Evolutionary conservation across 2,329 filamentous ascomycete species (phyloP), one percentile per base, ranked within the genome.

Genomic region (Pseudovirgaria hyperparasitica): DNA sequence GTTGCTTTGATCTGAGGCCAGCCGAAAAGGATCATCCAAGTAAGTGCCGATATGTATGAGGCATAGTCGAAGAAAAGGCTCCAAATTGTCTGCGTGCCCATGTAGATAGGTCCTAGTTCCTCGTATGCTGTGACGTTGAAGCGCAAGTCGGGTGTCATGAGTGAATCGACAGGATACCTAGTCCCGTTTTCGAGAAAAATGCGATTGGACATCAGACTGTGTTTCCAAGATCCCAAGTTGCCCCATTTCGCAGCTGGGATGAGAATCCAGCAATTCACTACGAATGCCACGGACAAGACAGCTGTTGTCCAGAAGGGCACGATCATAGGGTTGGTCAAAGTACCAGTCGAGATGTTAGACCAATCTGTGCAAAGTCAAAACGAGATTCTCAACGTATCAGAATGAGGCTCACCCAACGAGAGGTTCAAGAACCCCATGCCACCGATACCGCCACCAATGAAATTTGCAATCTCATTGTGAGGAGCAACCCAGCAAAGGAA

Each of bases 401-500:
- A n/a, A n/a, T n/a, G n/a, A n/a, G n/a, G n/a, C n/a, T n/a, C n/a
- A n/a, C n/a, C 65, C 11, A 75, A 49, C 2, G 63, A 65, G 2
- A 74, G 49, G 31, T 74, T 75, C 19, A 75, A 46, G 32, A 74
- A 63, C 0, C 68, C 70, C 65, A 74, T 72, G 5, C 70, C 70
- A 4, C 70, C 70, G n/a, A 72, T 59, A 0, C 70, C 70, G 4
- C 64, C 62, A 1, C 70, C 70, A 11, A 75, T 50, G 37, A 74
- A 76, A 38, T 74, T 76, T 33, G 67, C 70, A 1, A 63, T 57
- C 2, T 58, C 45, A 36, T 72, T 74, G 10, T 57, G 56, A 2
- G 69, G 70, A 3, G 70, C 70, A 3, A 76, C 67, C 70, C 70
- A 75, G 48, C 71, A 76, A 5, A 75, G 55, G 26, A 74, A 72